These are phyloP conservation scores for Neltuma alba DNA, from an alignment of 306 rosid species.

Conservation along the genomic window DNA sequence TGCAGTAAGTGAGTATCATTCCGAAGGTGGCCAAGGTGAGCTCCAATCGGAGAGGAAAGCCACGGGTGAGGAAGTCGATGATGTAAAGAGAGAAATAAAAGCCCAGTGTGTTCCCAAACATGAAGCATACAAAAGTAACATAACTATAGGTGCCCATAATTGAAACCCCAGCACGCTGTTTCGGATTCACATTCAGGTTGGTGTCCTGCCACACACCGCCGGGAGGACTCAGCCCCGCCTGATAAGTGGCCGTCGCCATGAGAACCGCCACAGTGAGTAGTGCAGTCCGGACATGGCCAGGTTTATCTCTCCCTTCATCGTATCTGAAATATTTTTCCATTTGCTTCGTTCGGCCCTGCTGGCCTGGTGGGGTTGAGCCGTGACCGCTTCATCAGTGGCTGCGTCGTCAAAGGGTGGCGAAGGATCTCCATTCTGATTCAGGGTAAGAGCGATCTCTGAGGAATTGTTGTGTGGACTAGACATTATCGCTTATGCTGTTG, in stretches of 20 bases:
- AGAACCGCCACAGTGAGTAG: background rate
- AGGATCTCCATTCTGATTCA: background rate
- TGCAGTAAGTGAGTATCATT: background rate
- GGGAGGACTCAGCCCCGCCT: slow-evolving; percentile 10
- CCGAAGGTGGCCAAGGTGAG: background rate
- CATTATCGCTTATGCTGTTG: background rate
- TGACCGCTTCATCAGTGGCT: background rate
- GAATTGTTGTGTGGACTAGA: background rate
- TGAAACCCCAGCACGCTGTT: no score
- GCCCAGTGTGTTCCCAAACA: background rate
- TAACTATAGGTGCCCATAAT: no score
- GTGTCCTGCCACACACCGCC: no score
- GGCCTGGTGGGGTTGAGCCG: background rate
- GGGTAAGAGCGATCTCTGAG: background rate
- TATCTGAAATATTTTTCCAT: background rate
- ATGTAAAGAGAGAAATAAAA: background rate
- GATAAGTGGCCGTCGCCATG: background rate
- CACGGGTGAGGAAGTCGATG: background rate
- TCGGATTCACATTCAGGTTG: no score
- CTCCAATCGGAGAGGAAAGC: background rate
- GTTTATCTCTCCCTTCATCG: background rate
- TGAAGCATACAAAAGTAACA: background rate
- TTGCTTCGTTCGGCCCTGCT: background rate
- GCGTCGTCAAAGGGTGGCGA: background rate
- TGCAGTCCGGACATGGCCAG: background rate